Conservation (phyloP, 78 protist genomes). For the Dictyostelium purpureum region DNA sequence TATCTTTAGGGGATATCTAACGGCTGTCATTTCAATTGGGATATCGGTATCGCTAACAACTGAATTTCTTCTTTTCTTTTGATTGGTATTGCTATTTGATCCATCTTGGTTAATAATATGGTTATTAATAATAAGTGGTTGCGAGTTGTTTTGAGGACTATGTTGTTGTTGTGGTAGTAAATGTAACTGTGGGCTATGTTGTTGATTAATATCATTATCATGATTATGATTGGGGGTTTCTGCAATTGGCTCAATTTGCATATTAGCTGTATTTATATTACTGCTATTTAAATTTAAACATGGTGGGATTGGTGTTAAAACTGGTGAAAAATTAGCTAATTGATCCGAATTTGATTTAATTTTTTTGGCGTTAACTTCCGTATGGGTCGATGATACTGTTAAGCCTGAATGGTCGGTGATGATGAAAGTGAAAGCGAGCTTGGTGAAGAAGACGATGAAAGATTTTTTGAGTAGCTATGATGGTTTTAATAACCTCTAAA, state of each 20-base stretch:
- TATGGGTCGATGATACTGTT: neutral
- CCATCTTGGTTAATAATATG: too few species aligned
- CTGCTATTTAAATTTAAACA: neutral
- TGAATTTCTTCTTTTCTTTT: constrained; percentile 10
- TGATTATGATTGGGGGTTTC: neutral
- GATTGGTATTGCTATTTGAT: neutral
- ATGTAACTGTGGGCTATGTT: neutral
- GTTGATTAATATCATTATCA: neutral
- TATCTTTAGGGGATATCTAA: constrained; percentile 20
- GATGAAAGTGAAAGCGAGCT: neutral
- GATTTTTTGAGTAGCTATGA: neutral
- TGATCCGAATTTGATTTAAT: constrained; percentile 2
- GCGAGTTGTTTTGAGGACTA: neutral
- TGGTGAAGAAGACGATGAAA: neutral
- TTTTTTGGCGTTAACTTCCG: neutral
- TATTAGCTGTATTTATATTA: neutral
- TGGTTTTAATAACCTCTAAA: neutral
- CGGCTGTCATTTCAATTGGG: constrained; percentile 33
- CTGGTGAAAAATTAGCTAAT: neutral
- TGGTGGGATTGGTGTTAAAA: neutral
- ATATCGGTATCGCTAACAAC: constrained; percentile 27
- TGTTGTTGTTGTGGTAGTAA: constrained; percentile 11
- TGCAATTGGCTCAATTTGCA: too few species aligned
- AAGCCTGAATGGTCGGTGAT: neutral
- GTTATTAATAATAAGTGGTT: neutral